phyloP scores from a whole-genome alignment of 2,329 filamentous ascomycete species.

The Verticillium zaregamsianum region DNA sequence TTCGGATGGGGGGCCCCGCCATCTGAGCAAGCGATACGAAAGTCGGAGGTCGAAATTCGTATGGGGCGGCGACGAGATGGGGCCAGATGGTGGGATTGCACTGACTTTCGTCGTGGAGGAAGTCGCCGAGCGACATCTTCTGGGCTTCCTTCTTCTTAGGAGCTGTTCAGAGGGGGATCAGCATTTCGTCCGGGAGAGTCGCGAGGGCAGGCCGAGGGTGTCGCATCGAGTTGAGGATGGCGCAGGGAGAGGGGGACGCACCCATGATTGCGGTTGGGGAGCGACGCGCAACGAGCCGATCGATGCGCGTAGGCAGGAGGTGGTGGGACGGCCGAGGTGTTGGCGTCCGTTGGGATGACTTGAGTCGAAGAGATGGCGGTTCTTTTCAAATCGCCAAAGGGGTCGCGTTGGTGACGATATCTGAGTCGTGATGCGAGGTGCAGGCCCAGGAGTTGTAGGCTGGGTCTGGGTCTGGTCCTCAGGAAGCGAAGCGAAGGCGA shows the following conservation, averaged over 20 bases:
- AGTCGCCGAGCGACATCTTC: slow-evolving; percentile 97
- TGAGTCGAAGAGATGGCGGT: slow-evolving; percentile 2
- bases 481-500: not conserved
- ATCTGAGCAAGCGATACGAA: not conserved
- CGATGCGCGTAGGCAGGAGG: slow-evolving; percentile 26
- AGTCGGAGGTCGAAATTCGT: not conserved
- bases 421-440: not conserved
- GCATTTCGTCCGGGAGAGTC: not conserved
- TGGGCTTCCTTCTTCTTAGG: slow-evolving; percentile 90
- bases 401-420: not conserved
- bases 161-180: slow-evolving; percentile 48
- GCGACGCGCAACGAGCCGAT: slow-evolving; percentile 39
- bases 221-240: slow-evolving; percentile 7
- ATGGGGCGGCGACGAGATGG: not conserved
- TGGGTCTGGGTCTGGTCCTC: slow-evolving; percentile 31
- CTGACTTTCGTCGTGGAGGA: slow-evolving; percentile 89
- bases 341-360: not conserved
- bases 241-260: slow-evolving; percentile 29
- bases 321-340: not conserved
- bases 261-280: slow-evolving; percentile 57
- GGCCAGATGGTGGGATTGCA: slow-evolving; percentile 17
- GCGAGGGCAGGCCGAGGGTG: not conserved
- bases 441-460: slow-evolving; percentile 5
- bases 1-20: not conserved
- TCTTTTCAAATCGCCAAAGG: slow-evolving; percentile 9